Evolutionary conservation across 345 rosid genomes (phyloP), one percentile per base, ranked within the genome.

Genomic region (Salix koriyanagi): DNA sequence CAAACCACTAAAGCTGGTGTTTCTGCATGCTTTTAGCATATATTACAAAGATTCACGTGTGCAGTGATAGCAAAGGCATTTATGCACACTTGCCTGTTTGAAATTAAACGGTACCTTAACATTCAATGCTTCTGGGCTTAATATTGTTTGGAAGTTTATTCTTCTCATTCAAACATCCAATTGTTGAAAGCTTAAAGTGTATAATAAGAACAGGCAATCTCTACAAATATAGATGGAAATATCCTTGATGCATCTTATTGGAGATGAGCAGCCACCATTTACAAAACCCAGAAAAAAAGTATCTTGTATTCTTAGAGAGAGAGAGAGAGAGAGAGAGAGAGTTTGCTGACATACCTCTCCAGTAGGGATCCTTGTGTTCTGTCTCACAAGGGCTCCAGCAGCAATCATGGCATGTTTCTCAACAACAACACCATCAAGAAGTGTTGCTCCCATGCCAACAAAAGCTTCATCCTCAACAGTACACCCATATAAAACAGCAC

Each of bases 401-500:
- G 97, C 96, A 85, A 95, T 93, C 94, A 95, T 90, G 36, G 83
- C 91, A 87, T 93, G 89, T 85, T 90, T 91, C 85, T 91, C 94
- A 73, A 95, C 94, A 70, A 93, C 91, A 61, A 83, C 97, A 61
- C 97, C 97, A 54, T 95, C 97, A 81, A 95, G 96, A 69, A 95
- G 85, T 48, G 91, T 91, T 41, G 97, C 97, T 44, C 99, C 96
- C 97, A 91, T 93, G 25, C 99, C 97, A 28, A 93, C 91, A 80
- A 93, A 91, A 61, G 94, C 87, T 79, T 93, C 96, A 79, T 95
- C 94, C 87, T 93, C 97, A 76, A 93, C 92, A 70, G 90, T 91
- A 86, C 97, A 95, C 42, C 99, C 99, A 90, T 95, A 97, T 75
- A 95, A 83, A 87, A 95, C 92, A 83, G 94, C 97, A 85, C 97